A percentile compares a stretch with the other conserved stretches of the same genome.
Evolutionary conservation across 2,329 filamentous ascomycete genomes (phyloP).

Genomic region (Xylaria multiplex): DNA sequence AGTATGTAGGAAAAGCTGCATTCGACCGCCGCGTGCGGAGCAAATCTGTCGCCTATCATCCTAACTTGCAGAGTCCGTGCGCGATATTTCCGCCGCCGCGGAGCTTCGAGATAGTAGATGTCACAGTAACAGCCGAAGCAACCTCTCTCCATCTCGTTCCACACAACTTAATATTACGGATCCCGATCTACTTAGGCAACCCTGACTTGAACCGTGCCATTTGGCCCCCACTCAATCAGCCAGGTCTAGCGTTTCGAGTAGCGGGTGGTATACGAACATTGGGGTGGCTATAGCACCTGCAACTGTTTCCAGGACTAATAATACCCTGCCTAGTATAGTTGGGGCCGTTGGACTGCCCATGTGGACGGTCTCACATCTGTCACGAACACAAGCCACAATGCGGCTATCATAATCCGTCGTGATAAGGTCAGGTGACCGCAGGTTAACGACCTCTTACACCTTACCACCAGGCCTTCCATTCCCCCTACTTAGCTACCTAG

Average conservation of each 20-base stretch:
- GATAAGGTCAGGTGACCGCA: too few species aligned
- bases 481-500: too few species aligned
- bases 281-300: too few species aligned
- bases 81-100: conserved; percentile 26
- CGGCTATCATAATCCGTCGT: too few species aligned
- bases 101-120: not conserved
- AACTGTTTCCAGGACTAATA: not conserved
- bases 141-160: not conserved
- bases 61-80: not conserved
- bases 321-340: not conserved
- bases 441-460: too few species aligned
- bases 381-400: not conserved
- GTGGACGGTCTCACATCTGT: not conserved
- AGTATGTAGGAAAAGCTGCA: not conserved
- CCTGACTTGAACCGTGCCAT: too few species aligned
- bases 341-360: not conserved
- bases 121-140: not conserved
- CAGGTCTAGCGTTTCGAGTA: too few species aligned
- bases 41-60: not conserved
- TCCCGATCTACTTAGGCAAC: too few species aligned
- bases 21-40: conserved; percentile 36
- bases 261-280: too few species aligned
- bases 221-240: too few species aligned
- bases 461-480: too few species aligned
- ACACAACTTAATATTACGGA: not conserved